Base-by-base conservation (phyloP, 306 rosid genomes). In the Citrullus mucosospermus region DNA sequence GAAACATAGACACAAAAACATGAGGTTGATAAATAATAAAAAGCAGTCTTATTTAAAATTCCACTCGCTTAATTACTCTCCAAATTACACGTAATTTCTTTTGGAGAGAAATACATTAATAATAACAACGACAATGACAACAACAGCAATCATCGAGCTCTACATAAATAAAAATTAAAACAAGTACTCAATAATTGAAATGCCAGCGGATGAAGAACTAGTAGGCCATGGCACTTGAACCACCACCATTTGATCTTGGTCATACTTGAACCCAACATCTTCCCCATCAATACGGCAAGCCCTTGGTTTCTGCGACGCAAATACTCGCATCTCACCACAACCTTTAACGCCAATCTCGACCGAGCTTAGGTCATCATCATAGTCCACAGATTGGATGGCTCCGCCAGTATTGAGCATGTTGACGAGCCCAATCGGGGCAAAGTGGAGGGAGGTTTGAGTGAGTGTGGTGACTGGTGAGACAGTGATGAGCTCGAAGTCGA, bases 351-450 rank as follows among this genome's bases (percentile, higher is more conserved):
- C 93, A 48, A 95, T 78, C 51, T 78, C 78, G 3, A 86, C 90
- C 3, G 77, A 56, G 60, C 66, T 80, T 3, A 73, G 67, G 61
- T 78, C 86, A 43, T 88, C 85, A 46, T 85, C 67, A 71, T 85
- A 89, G 3, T 51, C 83, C 66, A 94, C 56, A 0, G 93, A 85
- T 61, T 89, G 91, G 54, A 95, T 69, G 59, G 98, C 97, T 9
- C 97, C 98, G 9, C 98, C 96, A 4, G 83, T 91, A 84, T 95
- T 95, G 1, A 92, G 87, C 98, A 95, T 95, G 70, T 95, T 92
- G 57, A 87, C 93, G 62, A 95, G 76, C 16, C 98, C 98, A 75
- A 95, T 89, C 2, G 96, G 93, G 25, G 98, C 91, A 78, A 95
- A 91, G 6, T 88, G 85, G 22, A 92, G 74, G 0, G 82, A 58